phyloP scores from a whole-genome alignment of 331 rosid species.

The Pyrus hybrid region DNA sequence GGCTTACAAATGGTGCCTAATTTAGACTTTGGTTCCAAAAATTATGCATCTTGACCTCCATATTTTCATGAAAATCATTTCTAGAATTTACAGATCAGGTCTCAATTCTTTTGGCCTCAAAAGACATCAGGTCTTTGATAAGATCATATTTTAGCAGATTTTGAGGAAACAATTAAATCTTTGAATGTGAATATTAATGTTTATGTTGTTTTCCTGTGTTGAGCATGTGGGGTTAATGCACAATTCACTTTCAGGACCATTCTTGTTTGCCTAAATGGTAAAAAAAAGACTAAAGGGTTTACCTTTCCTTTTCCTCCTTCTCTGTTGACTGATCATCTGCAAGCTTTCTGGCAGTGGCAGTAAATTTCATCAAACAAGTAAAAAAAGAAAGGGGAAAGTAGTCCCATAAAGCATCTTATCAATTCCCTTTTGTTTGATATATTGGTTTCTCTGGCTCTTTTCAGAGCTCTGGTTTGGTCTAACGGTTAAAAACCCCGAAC shows the following conservation, averaged over 20 bases:
- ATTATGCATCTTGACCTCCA: too few species aligned
- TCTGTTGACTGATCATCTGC: conserved; percentile 21
- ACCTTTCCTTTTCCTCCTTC: conserved; percentile 26
- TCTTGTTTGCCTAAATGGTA: conserved; percentile 13
- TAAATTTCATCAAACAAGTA: conserved; percentile 21
- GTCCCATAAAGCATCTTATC: conserved; percentile 10
- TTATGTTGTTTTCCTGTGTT: conserved; percentile 16
- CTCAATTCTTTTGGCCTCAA: neutral
- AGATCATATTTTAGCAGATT: conserved; percentile 19
- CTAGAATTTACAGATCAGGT: neutral
- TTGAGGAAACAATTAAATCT: conserved; percentile 16
- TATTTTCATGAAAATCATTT: too few species aligned
- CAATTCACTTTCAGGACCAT: conserved; percentile 29
- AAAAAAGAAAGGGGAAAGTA: conserved; percentile 15
- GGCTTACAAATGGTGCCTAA: neutral
- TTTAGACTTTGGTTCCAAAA: too few species aligned
- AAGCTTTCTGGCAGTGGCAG: conserved; percentile 18
- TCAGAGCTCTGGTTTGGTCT: neutral
- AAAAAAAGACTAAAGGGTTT: too few species aligned
- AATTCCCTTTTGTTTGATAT: conserved; percentile 3
- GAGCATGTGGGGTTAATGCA: conserved; percentile 13
- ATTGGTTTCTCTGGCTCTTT: neutral
- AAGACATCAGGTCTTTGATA: neutral
- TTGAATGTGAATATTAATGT: conserved; percentile 1
- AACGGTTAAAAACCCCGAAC: too few species aligned